Conservation (phyloP, 75 land plant species). For the Sequoiadendron giganteum region DNA sequence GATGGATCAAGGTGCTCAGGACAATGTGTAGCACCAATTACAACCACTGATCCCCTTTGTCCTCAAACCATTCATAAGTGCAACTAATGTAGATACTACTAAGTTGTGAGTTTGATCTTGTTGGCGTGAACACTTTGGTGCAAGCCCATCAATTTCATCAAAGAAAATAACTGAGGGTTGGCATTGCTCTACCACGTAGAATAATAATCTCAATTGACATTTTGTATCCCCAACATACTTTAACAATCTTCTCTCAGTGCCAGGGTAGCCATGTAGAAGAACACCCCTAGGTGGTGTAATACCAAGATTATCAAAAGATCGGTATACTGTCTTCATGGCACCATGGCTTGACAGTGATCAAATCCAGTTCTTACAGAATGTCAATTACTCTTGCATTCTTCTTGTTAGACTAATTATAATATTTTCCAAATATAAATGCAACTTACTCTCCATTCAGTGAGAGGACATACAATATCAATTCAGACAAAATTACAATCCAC, state of each 20-base stretch:
- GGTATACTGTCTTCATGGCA: no score
- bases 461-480: no score
- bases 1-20: conserved; percentile 98
- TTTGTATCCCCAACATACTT: conserved; percentile 99
- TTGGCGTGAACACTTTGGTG: conserved; percentile 74
- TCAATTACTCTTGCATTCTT: no score
- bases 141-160: conserved; percentile 99
- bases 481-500: no score
- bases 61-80: conserved; percentile 86
- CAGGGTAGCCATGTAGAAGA: conserved; percentile 96
- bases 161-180: conserved; percentile 98
- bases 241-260: conserved; percentile 96
- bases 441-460: no score
- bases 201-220: conserved; percentile 85
- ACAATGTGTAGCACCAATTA: conserved; percentile 97
- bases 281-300: conserved; percentile 94
- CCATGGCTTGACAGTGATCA: no score
- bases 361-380: no score
- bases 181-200: conserved; percentile 88
- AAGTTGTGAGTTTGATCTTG: conserved; percentile 98
- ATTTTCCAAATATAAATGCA: no score
- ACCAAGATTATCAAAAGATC: conserved; percentile 62
- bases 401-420: no score
- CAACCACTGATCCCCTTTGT: conserved; percentile 92
- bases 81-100: conserved; percentile 93